Evolutionary conservation across 768 basidiomycete species (phyloP).

Genomic region (Pholiota microspora): DNA sequence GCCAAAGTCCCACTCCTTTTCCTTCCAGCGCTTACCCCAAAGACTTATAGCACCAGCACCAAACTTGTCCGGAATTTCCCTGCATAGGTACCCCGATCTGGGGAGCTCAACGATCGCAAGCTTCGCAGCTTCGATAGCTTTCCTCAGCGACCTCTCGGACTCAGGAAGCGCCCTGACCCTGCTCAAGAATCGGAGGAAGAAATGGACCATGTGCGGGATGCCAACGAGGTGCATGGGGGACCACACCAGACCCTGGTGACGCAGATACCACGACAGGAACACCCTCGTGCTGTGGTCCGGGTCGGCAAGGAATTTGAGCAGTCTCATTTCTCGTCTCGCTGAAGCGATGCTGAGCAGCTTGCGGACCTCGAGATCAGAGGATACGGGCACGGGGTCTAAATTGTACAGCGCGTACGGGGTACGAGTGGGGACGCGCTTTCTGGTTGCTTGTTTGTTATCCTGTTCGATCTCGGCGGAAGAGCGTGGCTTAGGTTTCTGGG

Average conservation of each 20-base stretch:
- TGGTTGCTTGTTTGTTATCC: slow-evolving; percentile 9
- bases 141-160: slow-evolving; percentile 40
- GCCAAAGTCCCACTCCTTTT: slow-evolving; percentile 11
- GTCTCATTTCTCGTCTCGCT: slow-evolving; percentile 38
- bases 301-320: slow-evolving; percentile 54
- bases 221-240: slow-evolving; percentile 38
- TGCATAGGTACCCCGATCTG: slow-evolving; percentile 22
- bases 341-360: slow-evolving; percentile 34
- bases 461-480: neutral
- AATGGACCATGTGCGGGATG: slow-evolving; percentile 52
- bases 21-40: slow-evolving; percentile 19
- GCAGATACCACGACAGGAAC: slow-evolving; percentile 68
- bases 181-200: slow-evolving; percentile 63
- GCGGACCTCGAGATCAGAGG: slow-evolving; percentile 35
- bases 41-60: slow-evolving; percentile 15
- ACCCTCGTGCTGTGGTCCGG: slow-evolving; percentile 52
- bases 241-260: slow-evolving; percentile 65
- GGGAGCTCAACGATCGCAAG: slow-evolving; percentile 44
- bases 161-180: slow-evolving; percentile 56
- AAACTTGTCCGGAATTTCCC: slow-evolving; percentile 39
- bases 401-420: slow-evolving; percentile 39
- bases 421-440: slow-evolving; percentile 24
- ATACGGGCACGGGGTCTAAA: slow-evolving; percentile 27
- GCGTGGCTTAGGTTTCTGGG: neutral
- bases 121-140: slow-evolving; percentile 39